These are phyloP conservation scores for Thelonectria discophora DNA, from an alignment of 2,329 filamentous ascomycete genomes.

Conservation along the genomic window DNA sequence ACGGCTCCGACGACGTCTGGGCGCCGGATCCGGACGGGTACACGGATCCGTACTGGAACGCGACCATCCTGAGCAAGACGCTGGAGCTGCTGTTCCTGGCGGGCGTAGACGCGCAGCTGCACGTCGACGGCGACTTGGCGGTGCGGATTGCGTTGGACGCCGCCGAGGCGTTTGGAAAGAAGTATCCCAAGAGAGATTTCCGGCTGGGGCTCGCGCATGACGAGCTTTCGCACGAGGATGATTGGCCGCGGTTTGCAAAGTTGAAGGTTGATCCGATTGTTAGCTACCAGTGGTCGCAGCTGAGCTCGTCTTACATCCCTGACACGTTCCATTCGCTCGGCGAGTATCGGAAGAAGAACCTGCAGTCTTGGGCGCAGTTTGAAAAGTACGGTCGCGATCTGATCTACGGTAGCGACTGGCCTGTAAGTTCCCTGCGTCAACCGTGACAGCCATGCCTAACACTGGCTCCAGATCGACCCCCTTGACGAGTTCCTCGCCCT, in stretches of 20 bases:
- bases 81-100: conserved; percentile 36
- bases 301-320: conserved; percentile 27
- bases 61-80: conserved; percentile 35
- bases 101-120: conserved; percentile 37
- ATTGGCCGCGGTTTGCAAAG: conserved; percentile 34
- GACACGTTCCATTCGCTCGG: conserved; percentile 31
- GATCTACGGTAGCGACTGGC: conserved; percentile 35
- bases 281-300: conserved; percentile 35
- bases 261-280: conserved; percentile 34
- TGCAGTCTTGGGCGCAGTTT: conserved; percentile 40
- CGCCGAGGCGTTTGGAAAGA: conserved; percentile 33
- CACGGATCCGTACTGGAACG: conserved; percentile 37
- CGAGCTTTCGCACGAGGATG: conserved; percentile 24
- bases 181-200: conserved; percentile 23
- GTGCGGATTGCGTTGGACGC: conserved; percentile 38
- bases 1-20: conserved; percentile 31
- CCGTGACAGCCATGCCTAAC: too few species aligned
- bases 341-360: conserved; percentile 23
- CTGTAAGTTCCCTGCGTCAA: conserved; percentile 20
- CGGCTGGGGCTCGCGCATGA: conserved; percentile 32
- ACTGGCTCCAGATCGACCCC: conserved; percentile 28
- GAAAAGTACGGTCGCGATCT: conserved; percentile 17
- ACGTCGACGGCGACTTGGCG: conserved; percentile 39
- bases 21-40: conserved; percentile 39
- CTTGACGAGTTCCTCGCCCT: conserved; percentile 35